Evolutionary conservation across 352 stramenopile genomes (phyloP).

Genomic region (Globisporangium nodosum): DNA sequence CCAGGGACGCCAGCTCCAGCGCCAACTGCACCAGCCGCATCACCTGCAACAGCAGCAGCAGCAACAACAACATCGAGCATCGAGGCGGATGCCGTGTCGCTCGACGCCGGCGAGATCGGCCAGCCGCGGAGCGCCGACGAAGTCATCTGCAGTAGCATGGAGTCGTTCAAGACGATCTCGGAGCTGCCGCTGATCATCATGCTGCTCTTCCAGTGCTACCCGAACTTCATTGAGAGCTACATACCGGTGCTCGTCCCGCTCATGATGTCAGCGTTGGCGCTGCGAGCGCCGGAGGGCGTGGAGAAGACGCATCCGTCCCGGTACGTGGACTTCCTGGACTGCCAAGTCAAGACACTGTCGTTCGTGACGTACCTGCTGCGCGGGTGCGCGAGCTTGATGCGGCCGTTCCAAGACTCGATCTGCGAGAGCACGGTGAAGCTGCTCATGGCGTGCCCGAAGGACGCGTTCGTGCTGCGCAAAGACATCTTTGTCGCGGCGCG

Average conservation of each 20-base stretch:
- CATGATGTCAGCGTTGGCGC: conserved; percentile 95
- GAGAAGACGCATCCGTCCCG: conserved; percentile 50
- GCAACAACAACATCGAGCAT: conserved; percentile 2
- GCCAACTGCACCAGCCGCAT: not conserved
- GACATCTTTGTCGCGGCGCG: conserved; percentile 95
- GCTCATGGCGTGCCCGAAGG: conserved; percentile 91
- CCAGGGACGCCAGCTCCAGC: not conserved
- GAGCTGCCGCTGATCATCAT: conserved; percentile 98
- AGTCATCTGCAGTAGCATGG: conserved; percentile 73
- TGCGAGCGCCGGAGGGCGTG: conserved; percentile 67
- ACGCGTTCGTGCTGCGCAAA: conserved; percentile 93
- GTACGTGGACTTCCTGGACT: conserved; percentile 91
- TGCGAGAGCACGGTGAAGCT: conserved; percentile 93
- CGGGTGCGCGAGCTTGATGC: conserved; percentile 90
- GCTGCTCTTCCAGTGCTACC: conserved; percentile 98
- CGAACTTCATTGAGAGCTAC: conserved; percentile 94
- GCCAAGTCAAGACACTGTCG: conserved; percentile 97
- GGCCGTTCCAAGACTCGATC: conserved; percentile 93
- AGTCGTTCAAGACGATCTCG: conserved; percentile 94
- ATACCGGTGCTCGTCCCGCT: conserved; percentile 93
- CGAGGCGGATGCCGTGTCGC: conserved; percentile 12
- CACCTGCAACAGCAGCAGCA: not conserved
- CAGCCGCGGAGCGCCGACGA: conserved; percentile 24
- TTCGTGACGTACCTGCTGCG: conserved; percentile 97
- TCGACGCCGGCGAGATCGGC: conserved; percentile 12